A percentile compares a stretch with the other conserved stretches of the same genome.
Conservation (phyloP, 441 rosid genomes). For the Erodium texanum region DNA sequence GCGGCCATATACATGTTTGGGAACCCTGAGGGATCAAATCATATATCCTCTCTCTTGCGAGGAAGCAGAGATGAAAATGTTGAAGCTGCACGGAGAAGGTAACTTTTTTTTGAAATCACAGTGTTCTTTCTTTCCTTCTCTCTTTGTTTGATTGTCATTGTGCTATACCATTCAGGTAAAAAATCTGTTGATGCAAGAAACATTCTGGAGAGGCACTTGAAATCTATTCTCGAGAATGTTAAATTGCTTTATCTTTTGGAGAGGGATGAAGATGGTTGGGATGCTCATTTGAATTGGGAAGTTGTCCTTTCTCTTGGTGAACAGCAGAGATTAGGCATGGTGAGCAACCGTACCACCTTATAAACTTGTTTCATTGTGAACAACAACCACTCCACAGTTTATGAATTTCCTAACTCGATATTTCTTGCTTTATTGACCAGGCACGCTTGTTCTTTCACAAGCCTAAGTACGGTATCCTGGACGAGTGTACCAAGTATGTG, state of each 20-base stretch:
- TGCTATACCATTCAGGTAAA: constrained; percentile 36
- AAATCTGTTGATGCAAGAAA: constrained; percentile 27
- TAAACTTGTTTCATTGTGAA: constrained; percentile 6
- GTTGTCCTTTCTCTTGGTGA: constrained; percentile 93
- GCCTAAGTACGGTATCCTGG: constrained; percentile 90
- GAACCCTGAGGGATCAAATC: constrained; percentile 97
- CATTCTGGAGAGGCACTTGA: constrained; percentile 55
- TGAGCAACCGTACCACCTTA: constrained; percentile 24
- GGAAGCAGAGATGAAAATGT: constrained; percentile 58
- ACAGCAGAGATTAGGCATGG: constrained; percentile 99
- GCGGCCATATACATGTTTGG: constrained; percentile 91
- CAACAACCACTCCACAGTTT: neutral
- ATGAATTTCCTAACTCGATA: constrained; percentile 20
- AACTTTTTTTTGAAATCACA: constrained; percentile 12
- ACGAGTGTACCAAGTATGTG: constrained; percentile 96
- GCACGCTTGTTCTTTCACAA: constrained; percentile 95
- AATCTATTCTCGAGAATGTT: constrained; percentile 74
- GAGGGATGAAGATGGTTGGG: constrained; percentile 86
- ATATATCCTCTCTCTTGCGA: constrained; percentile 89
- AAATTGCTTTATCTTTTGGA: constrained; percentile 79
- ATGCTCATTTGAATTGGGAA: constrained; percentile 79
- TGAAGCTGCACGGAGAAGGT: constrained; percentile 52
- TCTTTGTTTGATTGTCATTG: constrained; percentile 9
- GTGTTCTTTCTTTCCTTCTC: constrained; percentile 3
- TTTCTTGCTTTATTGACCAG: constrained; percentile 30